Percentiles rank a stretch among this genome's conserved stretches.
phyloP scores from a whole-genome alignment of 179 eudicot species.

The Gypsophila paniculata region DNA sequence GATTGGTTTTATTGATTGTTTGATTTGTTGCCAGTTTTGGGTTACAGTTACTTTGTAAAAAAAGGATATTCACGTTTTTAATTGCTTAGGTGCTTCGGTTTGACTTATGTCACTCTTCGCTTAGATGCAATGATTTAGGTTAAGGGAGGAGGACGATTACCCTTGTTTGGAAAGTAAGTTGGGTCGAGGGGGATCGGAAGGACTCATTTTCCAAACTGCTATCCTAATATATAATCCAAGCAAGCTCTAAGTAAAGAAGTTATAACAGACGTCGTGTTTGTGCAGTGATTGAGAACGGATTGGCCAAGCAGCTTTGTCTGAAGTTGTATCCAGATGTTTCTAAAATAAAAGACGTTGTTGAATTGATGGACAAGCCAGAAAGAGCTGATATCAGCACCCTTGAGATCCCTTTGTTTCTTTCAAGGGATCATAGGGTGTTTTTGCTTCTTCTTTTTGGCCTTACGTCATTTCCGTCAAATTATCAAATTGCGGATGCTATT shows the following conservation, averaged over 20 bases:
- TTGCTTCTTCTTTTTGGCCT: slow-evolving; percentile 31
- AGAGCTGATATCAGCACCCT: slow-evolving; percentile 14
- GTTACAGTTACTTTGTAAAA: not conserved
- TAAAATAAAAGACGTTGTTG: slow-evolving; percentile 23
- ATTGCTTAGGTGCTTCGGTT: not conserved
- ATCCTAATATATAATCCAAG: too few relatives aligned
- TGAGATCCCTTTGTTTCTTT: slow-evolving; percentile 14
- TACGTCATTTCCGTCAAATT: slow-evolving; percentile 20
- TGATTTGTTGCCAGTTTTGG: not conserved
- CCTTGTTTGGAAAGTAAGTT: too few relatives aligned
- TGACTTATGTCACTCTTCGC: not conserved
- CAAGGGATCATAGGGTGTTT: slow-evolving; percentile 42
- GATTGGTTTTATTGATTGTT: not conserved
- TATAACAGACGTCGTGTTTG: slow-evolving; percentile 3
- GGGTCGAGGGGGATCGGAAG: not conserved
- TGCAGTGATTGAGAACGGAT: slow-evolving; percentile 47
- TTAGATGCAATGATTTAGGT: not conserved
- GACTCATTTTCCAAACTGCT: not conserved
- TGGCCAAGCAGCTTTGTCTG: slow-evolving; percentile 46
- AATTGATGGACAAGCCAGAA: slow-evolving; percentile 28
- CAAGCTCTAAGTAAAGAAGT: not conserved
- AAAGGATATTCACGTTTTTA: not conserved
- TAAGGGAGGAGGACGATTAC: too few relatives aligned
- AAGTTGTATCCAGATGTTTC: slow-evolving; percentile 38
- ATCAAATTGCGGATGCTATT: slow-evolving; percentile 35